A percentile compares a stretch with the other conserved stretches of the same genome.
Conservation (phyloP, 2,329 filamentous ascomycete species). For the Beauveria varroae region DNA sequence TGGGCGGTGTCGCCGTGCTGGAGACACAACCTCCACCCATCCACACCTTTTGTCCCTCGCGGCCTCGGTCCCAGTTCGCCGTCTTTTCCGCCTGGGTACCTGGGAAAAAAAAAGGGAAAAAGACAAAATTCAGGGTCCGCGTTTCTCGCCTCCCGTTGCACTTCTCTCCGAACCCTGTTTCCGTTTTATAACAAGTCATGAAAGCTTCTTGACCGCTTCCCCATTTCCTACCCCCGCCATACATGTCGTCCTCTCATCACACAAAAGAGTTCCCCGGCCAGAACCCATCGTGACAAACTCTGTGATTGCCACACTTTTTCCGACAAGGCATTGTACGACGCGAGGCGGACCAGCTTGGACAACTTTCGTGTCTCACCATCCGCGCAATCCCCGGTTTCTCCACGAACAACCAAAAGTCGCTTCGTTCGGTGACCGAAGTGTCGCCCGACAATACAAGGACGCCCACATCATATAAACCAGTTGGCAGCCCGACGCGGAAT, state of each 20-base stretch:
- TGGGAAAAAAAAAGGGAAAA: too few species aligned
- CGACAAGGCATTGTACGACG: background rate
- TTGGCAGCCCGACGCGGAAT: background rate
- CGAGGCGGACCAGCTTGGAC: background rate
- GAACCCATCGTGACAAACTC: background rate
- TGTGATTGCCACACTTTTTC: background rate
- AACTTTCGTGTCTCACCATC: slow-evolving; percentile 3
- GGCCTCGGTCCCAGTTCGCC: too few species aligned
- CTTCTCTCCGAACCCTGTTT: too few species aligned
- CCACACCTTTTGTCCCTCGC: background rate
- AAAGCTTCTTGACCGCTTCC: too few species aligned
- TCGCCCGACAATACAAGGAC: background rate
- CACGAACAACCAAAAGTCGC: background rate
- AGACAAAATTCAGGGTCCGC: too few species aligned
- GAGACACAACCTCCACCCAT: background rate
- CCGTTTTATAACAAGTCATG: too few species aligned
- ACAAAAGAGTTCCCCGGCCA: background rate
- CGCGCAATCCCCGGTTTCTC: slow-evolving; percentile 9
- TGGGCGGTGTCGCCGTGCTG: background rate
- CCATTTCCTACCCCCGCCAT: too few species aligned
- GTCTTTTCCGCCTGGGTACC: too few species aligned
- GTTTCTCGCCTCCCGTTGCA: too few species aligned
- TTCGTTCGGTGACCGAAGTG: background rate
- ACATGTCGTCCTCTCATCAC: background rate
- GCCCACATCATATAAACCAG: background rate